phyloP scores from a whole-genome alignment of 2,329 filamentous ascomycete genomes.

The Aspergillus neotritici region DNA sequence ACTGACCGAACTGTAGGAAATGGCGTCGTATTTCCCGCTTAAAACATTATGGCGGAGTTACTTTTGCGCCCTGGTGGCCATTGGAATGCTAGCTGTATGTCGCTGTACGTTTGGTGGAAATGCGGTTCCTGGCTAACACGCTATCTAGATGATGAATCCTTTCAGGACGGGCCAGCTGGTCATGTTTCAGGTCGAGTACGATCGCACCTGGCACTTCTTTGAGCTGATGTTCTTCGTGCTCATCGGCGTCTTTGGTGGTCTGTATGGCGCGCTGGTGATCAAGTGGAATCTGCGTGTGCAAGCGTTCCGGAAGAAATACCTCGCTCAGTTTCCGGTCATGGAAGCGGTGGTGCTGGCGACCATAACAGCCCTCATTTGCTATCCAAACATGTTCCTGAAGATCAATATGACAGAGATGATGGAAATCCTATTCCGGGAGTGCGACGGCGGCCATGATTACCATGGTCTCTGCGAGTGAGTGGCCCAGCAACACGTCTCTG shows the following conservation, averaged over 20 bases:
- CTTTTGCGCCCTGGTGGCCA: conserved; percentile 93
- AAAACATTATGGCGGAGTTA: conserved; percentile 98
- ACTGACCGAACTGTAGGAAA: conserved; percentile 54
- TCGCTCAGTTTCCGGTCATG: conserved; percentile 74
- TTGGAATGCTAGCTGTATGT: conserved; percentile 71
- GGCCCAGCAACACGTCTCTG: neutral
- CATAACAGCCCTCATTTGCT: conserved; percentile 85
- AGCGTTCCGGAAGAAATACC: conserved; percentile 88
- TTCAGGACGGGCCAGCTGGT: conserved; percentile 95
- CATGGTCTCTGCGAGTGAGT: conserved; percentile 76
- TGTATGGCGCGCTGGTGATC: conserved; percentile 95
- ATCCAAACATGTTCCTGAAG: conserved; percentile 87
- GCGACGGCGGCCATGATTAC: conserved; percentile 82
- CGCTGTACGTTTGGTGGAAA: neutral
- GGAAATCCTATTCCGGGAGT: conserved; percentile 95
- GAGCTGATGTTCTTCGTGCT: conserved; percentile 89
- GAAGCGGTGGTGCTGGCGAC: conserved; percentile 81
- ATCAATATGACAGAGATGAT: conserved; percentile 99
- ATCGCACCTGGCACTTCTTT: conserved; percentile 96
- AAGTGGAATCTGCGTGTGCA: conserved; percentile 93
- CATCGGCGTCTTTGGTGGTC: conserved; percentile 84
- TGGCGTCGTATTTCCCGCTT: conserved; percentile 91
- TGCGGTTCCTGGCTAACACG: conserved; percentile 6
- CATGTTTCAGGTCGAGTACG: conserved; percentile 98
- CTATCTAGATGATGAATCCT: conserved; percentile 75